Percentiles rank a stretch among this genome's conserved stretches.
Conservation (phyloP, 768 basidiomycete species). For the Hysterangium stoloniferum region DNA sequence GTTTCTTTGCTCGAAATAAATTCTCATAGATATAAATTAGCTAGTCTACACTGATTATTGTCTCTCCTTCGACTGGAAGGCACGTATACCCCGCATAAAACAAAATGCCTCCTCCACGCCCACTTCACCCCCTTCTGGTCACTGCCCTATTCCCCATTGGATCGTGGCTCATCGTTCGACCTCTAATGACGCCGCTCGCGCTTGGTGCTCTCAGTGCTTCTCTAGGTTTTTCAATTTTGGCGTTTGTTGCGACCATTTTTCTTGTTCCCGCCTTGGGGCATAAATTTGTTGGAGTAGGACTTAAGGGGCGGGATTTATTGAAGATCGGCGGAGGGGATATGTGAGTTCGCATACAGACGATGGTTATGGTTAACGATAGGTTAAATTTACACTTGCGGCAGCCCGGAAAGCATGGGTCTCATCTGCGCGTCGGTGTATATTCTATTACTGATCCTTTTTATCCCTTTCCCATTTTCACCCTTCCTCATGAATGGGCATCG, state of each 20-base stretch:
- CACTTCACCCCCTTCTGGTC: constrained; percentile 40
- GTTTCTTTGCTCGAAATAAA: too few species aligned
- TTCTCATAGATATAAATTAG: too few species aligned
- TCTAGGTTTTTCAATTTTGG: constrained; percentile 77
- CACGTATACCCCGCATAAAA: too few species aligned
- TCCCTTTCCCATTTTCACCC: constrained; percentile 90
- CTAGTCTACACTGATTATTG: too few species aligned
- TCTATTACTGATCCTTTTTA: constrained; percentile 80
- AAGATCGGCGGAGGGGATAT: constrained; percentile 72
- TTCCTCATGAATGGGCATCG: constrained; percentile 40
- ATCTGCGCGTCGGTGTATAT: constrained; percentile 88
- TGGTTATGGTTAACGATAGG: not conserved
- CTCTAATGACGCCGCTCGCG: constrained; percentile 61
- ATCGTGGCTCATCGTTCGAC: constrained; percentile 64
- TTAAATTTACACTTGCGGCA: constrained; percentile 24
- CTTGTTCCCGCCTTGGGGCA: constrained; percentile 80
- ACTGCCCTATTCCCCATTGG: constrained; percentile 59
- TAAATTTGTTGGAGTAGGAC: constrained; percentile 69
- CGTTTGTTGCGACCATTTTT: constrained; percentile 67
- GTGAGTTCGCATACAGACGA: constrained; percentile 32
- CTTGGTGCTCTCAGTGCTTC: constrained; percentile 71
- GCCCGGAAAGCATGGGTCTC: constrained; percentile 91
- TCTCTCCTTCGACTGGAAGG: too few species aligned
- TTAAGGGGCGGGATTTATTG: constrained; percentile 82
- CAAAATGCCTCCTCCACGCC: constrained; percentile 30